phyloP scores from a whole-genome alignment of 2,329 filamentous ascomycete species.

The Cercospora sp. region DNA sequence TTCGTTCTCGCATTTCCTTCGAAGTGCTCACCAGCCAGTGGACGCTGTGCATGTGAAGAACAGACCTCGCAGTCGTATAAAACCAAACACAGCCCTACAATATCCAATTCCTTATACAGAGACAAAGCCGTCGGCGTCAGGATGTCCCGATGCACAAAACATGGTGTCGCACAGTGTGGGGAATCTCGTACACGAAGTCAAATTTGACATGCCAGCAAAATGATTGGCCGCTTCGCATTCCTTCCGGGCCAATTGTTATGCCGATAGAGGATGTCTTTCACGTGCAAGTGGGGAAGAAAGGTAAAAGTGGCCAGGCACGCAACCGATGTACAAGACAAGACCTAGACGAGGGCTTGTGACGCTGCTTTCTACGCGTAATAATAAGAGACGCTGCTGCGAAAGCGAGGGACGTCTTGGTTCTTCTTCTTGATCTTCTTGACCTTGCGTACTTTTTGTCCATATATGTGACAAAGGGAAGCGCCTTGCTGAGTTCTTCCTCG shows the following conservation, averaged over 20 bases:
- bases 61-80: background rate
- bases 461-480: background rate
- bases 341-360: background rate
- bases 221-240: background rate
- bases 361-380: background rate
- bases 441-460: background rate
- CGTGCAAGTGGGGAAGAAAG: background rate
- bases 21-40: background rate
- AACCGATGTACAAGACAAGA: background rate
- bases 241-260: background rate
- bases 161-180: background rate
- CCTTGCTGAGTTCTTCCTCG: background rate
- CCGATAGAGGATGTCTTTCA: background rate
- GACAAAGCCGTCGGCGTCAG: background rate
- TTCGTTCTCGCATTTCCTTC: background rate
- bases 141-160: background rate
- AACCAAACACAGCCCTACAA: background rate
- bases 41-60: background rate
- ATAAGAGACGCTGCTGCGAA: background rate
- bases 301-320: background rate
- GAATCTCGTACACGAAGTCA: background rate
- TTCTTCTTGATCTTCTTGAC: background rate
- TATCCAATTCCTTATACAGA: background rate
- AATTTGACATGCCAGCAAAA: background rate
- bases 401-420: background rate